Conservation (phyloP, 805 yeast species). For the Saccharomycopsis sp. region DNA sequence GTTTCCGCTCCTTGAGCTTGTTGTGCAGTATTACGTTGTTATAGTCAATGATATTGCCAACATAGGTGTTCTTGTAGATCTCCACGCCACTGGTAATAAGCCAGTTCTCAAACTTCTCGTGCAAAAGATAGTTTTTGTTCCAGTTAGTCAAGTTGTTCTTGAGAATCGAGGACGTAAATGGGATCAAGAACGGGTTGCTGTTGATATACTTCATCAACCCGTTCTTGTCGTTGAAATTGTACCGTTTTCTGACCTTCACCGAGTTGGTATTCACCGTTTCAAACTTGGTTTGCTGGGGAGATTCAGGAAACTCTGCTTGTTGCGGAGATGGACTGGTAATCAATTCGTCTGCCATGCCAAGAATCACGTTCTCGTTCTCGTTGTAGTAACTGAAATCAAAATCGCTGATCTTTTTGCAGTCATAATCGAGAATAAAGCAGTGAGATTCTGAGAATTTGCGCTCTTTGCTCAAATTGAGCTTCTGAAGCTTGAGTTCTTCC, state of each 20-base stretch:
- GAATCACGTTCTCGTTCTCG: slow-evolving; percentile 19
- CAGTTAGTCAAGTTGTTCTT: slow-evolving; percentile 20
- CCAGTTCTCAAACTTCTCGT: slow-evolving; percentile 22
- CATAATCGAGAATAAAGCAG: slow-evolving; percentile 20
- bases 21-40: slow-evolving; percentile 17
- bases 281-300: slow-evolving; percentile 9
- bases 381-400: slow-evolving; percentile 20
- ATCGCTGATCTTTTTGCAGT: slow-evolving; percentile 17
- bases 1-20: slow-evolving; percentile 15
- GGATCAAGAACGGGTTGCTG: slow-evolving; percentile 19
- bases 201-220: slow-evolving; percentile 14
- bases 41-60: slow-evolving; percentile 21
- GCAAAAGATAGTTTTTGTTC: slow-evolving; percentile 22
- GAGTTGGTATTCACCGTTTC: slow-evolving; percentile 14
- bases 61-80: slow-evolving; percentile 16
- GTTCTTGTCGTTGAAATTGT: slow-evolving; percentile 6
- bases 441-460: slow-evolving; percentile 12
- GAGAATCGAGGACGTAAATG: slow-evolving; percentile 18
- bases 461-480: slow-evolving; percentile 2
- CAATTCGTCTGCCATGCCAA: slow-evolving; percentile 7
- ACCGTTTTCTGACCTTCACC: neutral
- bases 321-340: neutral
- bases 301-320: neutral
- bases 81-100: slow-evolving; percentile 19
- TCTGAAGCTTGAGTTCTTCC: slow-evolving; percentile 12